A percentile compares a stretch with the other conserved stretches of the same genome.
phyloP scores from a whole-genome alignment of 2,329 filamentous ascomycete genomes.

The Ophiostoma piceae region DNA sequence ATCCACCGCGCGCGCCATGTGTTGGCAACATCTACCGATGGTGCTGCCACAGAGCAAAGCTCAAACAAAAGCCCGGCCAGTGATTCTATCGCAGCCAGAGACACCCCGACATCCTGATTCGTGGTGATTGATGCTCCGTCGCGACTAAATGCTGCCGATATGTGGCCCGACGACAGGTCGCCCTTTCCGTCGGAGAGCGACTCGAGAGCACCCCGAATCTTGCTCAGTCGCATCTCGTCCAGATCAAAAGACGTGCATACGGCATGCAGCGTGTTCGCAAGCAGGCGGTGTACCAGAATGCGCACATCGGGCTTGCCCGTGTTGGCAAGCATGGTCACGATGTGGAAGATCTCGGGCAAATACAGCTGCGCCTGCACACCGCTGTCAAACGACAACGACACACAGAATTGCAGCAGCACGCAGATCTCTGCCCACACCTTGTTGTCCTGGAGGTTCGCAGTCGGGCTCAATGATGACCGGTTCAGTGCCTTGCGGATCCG shows the following conservation, averaged over 20 bases:
- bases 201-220: slow-evolving; percentile 52
- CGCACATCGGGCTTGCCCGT: slow-evolving; percentile 55
- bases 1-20: slow-evolving; percentile 68
- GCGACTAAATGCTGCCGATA: slow-evolving; percentile 39
- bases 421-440: slow-evolving; percentile 65
- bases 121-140: slow-evolving; percentile 53
- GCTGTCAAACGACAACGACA: slow-evolving; percentile 62
- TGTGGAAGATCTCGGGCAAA: slow-evolving; percentile 63
- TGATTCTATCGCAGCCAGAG: slow-evolving; percentile 54
- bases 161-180: slow-evolving; percentile 51
- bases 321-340: slow-evolving; percentile 66
- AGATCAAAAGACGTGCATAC: slow-evolving; percentile 61
- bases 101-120: slow-evolving; percentile 48
- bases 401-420: slow-evolving; percentile 59
- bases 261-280: slow-evolving; percentile 63
- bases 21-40: slow-evolving; percentile 60
- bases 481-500: slow-evolving; percentile 62
- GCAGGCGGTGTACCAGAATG: slow-evolving; percentile 55
- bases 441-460: slow-evolving; percentile 60
- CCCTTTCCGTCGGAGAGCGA: slow-evolving; percentile 55
- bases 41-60: slow-evolving; percentile 57
- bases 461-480: slow-evolving; percentile 61
- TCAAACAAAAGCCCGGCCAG: slow-evolving; percentile 59
- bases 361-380: slow-evolving; percentile 63
- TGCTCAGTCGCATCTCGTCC: slow-evolving; percentile 54